Evolutionary conservation across 805 yeast genomes (phyloP).

Genomic region (Saturnispora quitensis): DNA sequence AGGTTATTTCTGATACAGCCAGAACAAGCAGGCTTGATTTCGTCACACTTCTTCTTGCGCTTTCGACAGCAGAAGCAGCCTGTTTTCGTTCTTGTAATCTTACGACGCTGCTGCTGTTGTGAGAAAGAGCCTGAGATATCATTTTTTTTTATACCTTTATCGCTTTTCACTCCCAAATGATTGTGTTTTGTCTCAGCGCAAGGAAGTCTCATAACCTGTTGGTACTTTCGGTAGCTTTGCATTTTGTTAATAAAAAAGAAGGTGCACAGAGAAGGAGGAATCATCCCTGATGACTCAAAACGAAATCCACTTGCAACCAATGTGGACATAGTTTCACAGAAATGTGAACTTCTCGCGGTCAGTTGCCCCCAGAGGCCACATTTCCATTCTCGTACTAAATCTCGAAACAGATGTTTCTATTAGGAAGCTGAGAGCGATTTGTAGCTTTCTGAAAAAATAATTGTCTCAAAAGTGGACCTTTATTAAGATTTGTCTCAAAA

Average conservation of each 20-base stretch:
- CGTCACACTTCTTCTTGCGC: constrained; percentile 33
- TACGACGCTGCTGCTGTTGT: constrained; percentile 8
- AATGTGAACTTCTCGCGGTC: neutral
- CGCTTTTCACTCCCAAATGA: neutral
- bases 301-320: neutral
- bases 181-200: neutral
- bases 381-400: neutral
- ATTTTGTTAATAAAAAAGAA: neutral
- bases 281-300: constrained; percentile 7
- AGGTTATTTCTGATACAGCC: constrained; percentile 28
- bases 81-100: constrained; percentile 30
- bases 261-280: neutral
- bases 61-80: constrained; percentile 32
- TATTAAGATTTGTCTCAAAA: neutral
- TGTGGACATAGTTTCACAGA: neutral
- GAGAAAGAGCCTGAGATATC: neutral
- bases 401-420: neutral
- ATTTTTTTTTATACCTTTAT: constrained; percentile 4
- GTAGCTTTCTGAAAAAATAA: neutral
- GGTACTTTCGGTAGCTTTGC: constrained; percentile 6
- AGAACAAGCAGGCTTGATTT: constrained; percentile 27
- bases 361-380: neutral
- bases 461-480: neutral
- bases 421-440: neutral
- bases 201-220: constrained; percentile 7